Evolutionary conservation across 1,284 basidiomycete species (phyloP), one percentile per base, ranked within the genome.

Genomic region (Erythrobasidium hasegawianum): DNA sequence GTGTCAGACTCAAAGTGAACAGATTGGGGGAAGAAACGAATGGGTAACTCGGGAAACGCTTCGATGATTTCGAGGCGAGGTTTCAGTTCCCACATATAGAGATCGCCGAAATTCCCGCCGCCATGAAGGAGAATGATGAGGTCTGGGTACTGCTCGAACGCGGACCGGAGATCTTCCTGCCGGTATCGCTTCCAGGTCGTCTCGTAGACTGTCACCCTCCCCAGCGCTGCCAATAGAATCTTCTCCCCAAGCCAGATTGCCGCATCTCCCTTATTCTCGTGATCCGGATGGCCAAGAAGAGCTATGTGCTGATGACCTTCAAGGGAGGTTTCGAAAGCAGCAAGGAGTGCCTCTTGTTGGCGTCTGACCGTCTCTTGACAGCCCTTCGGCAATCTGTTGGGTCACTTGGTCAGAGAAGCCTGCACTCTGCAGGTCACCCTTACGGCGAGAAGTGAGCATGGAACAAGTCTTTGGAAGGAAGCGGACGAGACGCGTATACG

Each of bases 201-300:
- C 16, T 47, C 7, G 16, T 33, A 57, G 3, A 20, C 29, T 20
- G 40, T 40, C 16, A 4, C 29, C n/a, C n/a, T 45, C 13, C 57
- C 57, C 16, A 59, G 29, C 13, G 39, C 14, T 14, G 57, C 57
- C 22, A 59, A 40, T 5, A 59, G 57, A 45, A 59, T 59, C 39
- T 59, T 24, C 40, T 59, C 57, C 13, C 39, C 57, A n/a, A 43
- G 7, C 57, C 57, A 59, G 57, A 59, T 59, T 14, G 57, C 57
- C 7, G 27, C 24, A 39, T 59, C 57, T 8, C 57, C 57, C 26
- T 59, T 45, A 39, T 45, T 27, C 39, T 16, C 26, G 57, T 45
- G 38, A 18, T 40, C 57, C 9, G 39, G 57, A 24, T 45, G 47
- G 8, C 39, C 57, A 11, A 59, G 39, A 18, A 59, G 18, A 11